Evolutionary conservation across 2,329 filamentous ascomycete genomes (phyloP).

Genomic region (Aciculosporium take): DNA sequence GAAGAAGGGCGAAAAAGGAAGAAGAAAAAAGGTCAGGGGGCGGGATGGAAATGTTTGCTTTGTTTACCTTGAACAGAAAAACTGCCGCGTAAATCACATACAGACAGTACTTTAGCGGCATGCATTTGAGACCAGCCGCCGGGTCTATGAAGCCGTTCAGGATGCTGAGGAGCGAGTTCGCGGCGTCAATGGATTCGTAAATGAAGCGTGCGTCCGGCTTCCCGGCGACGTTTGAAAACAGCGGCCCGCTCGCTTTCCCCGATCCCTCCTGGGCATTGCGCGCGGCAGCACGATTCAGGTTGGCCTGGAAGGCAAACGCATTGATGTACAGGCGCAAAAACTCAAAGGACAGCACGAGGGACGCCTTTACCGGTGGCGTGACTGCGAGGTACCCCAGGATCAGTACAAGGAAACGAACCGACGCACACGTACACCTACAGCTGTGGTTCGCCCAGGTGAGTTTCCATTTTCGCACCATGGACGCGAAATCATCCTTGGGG

Average conservation of each 20-base stretch:
- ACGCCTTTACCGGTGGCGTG: slow-evolving; percentile 51
- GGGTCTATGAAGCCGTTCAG: slow-evolving; percentile 47
- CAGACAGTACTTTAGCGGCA: slow-evolving; percentile 50
- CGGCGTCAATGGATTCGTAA: slow-evolving; percentile 50
- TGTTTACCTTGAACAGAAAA: slow-evolving; percentile 47
- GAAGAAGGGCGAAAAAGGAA: too few relatives aligned
- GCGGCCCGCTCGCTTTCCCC: slow-evolving; percentile 22
- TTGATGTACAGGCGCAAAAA: slow-evolving; percentile 62
- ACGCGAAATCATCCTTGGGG: slow-evolving; percentile 48
- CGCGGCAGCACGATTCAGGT: slow-evolving; percentile 34
- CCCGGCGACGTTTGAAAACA: slow-evolving; percentile 40
- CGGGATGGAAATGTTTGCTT: neutral
- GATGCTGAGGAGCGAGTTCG: slow-evolving; percentile 45
- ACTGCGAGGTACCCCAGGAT: slow-evolving; percentile 20
- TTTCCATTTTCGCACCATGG: slow-evolving; percentile 56
- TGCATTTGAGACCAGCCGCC: slow-evolving; percentile 43
- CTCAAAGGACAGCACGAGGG: slow-evolving; percentile 55
- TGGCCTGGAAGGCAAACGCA: slow-evolving; percentile 62
- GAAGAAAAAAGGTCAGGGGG: too few relatives aligned
- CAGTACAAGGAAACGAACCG: neutral
- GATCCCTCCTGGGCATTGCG: slow-evolving; percentile 19
- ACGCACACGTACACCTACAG: slow-evolving; percentile 27
- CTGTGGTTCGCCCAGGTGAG: slow-evolving; percentile 52
- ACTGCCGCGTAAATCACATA: slow-evolving; percentile 50
- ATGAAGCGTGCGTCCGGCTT: slow-evolving; percentile 52